These are phyloP conservation scores for Tolypocladium cylindrosporum DNA, from an alignment of 2,329 filamentous ascomycete species.

Conservation along the genomic window DNA sequence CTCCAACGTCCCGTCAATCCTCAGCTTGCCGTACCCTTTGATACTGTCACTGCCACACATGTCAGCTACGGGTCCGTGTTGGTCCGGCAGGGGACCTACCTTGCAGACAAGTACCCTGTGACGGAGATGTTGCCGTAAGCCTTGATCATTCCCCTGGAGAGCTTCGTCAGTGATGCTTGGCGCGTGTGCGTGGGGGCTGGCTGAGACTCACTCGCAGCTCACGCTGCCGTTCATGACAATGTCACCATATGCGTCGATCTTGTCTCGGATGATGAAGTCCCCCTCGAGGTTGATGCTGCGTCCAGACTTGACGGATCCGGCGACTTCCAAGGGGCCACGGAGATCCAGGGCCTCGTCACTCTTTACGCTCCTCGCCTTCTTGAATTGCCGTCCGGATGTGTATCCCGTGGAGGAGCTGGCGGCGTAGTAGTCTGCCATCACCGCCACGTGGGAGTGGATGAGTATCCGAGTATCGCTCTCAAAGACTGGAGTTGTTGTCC, in stretches of 20 bases:
- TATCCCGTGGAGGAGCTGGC: conserved; percentile 12
- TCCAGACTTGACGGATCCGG: conserved; percentile 34
- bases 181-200: background rate
- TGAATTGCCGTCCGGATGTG: conserved; percentile 11
- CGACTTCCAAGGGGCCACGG: conserved; percentile 35
- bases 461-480: background rate
- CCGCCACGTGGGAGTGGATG: background rate
- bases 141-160: conserved; percentile 30
- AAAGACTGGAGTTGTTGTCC: background rate
- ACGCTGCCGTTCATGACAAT: conserved; percentile 31
- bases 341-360: conserved; percentile 30
- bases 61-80: conserved; percentile 6
- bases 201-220: conserved; percentile 28
- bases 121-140: conserved; percentile 36
- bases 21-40: conserved; percentile 36
- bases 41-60: conserved; percentile 27
- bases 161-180: background rate
- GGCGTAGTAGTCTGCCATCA: conserved; percentile 17
- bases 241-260: conserved; percentile 35
- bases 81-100: conserved; percentile 14
- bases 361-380: conserved; percentile 28
- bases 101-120: conserved; percentile 26
- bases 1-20: conserved; percentile 30
- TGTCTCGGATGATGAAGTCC: conserved; percentile 32
- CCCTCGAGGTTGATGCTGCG: conserved; percentile 33